phyloP scores from a whole-genome alignment of 2,329 filamentous ascomycete genomes.

The Diaporthe citriasiana region DNA sequence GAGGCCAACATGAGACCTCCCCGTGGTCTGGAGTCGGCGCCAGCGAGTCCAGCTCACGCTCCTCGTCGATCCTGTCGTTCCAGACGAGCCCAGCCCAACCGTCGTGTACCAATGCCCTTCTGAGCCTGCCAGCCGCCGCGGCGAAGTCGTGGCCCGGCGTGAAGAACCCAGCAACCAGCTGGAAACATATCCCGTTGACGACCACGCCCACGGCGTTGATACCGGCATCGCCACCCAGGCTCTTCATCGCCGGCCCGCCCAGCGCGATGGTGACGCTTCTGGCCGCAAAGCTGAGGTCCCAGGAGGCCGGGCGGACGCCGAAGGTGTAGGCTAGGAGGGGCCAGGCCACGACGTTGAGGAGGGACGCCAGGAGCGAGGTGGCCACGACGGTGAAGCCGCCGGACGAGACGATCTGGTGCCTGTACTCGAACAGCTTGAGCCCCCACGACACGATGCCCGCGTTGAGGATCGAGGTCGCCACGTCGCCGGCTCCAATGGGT shows the following conservation, averaged over 20 bases:
- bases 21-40: too few species aligned
- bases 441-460: constrained; percentile 67
- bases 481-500: constrained; percentile 60
- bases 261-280: constrained; percentile 66
- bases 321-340: constrained; percentile 55
- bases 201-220: constrained; percentile 67
- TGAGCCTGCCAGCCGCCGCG: neutral
- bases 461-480: constrained; percentile 63
- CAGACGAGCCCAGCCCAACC: neutral
- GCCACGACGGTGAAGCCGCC: constrained; percentile 57
- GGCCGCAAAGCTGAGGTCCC: constrained; percentile 62
- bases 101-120: neutral
- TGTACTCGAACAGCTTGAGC: constrained; percentile 67
- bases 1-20: neutral
- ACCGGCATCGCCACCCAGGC: constrained; percentile 60
- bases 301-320: constrained; percentile 51
- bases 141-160: constrained; percentile 35
- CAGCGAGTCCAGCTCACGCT: neutral
- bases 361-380: constrained; percentile 55
- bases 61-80: neutral
- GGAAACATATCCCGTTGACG: constrained; percentile 62
- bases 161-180: constrained; percentile 53
- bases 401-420: constrained; percentile 59
- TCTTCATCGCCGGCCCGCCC: constrained; percentile 61
- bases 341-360: constrained; percentile 59